Conservation (phyloP, 2,329 filamentous ascomycete genomes). For the Ascochyta koolunga region DNA sequence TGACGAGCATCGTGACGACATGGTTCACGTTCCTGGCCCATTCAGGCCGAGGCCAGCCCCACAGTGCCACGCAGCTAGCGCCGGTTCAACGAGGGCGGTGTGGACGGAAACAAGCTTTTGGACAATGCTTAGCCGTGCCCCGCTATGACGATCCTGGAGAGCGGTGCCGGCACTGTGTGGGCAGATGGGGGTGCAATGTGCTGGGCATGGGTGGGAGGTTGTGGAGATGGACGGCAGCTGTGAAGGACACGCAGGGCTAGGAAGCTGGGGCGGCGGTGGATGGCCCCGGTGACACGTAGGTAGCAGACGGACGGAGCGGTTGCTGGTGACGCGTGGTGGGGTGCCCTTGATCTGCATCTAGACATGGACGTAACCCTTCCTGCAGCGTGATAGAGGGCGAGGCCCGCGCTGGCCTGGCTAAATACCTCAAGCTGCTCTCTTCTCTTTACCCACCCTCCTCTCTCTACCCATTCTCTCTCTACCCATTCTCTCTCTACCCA, state of each 20-base stretch:
- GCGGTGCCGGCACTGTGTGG: constrained; percentile 3
- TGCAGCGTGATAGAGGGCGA: constrained; percentile 3
- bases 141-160: constrained; percentile 20
- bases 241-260: background rate
- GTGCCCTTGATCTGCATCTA: constrained; percentile 3
- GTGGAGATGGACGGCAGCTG: background rate
- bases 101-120: constrained; percentile 26
- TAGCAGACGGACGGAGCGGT: constrained; percentile 8
- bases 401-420: background rate
- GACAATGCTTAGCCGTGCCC: constrained; percentile 24
- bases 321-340: constrained; percentile 16
- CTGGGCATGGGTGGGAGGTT: background rate
- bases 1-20: background rate
- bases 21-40: constrained; percentile 8
- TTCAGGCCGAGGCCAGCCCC: background rate
- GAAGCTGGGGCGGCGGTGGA: background rate
- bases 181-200: background rate
- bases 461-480: too few relatives aligned
- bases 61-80: constrained; percentile 4
- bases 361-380: constrained; percentile 15
- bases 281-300: constrained; percentile 6
- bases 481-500: too few relatives aligned
- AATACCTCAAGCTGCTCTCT: constrained; percentile 17
- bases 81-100: constrained; percentile 18
- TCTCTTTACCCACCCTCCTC: too few relatives aligned